These are phyloP conservation scores for Dryas integrifolia DNA, from an alignment of 331 rosid genomes.

Conservation along the genomic window DNA sequence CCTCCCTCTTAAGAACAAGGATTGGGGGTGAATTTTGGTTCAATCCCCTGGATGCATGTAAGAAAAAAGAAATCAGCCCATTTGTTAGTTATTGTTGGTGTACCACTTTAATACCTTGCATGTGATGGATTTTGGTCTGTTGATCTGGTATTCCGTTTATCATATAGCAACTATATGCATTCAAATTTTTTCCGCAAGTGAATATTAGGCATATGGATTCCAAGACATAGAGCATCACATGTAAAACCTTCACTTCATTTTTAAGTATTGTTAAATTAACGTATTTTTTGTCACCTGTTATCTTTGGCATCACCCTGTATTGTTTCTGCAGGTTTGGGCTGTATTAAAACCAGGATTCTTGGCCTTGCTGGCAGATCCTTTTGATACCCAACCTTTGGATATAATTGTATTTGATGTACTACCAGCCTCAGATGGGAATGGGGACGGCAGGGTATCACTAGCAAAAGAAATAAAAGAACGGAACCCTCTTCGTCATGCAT, in stretches of 20 bases:
- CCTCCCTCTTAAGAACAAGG: background rate
- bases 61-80: background rate
- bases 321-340: constrained; percentile 84
- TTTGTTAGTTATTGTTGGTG: background rate
- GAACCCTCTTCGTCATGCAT: constrained; percentile 87
- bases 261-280: background rate
- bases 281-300: background rate
- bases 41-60: background rate
- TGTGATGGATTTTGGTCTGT: background rate
- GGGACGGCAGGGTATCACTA: constrained; percentile 76
- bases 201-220: background rate
- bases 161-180: background rate
- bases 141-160: background rate
- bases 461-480: constrained; percentile 85
- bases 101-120: background rate
- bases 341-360: constrained; percentile 93
- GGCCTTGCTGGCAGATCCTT: constrained; percentile 90
- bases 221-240: background rate
- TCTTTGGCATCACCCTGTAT: constrained; percentile 7
- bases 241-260: background rate
- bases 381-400: constrained; percentile 85
- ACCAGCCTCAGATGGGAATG: constrained; percentile 90
- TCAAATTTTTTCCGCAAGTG: background rate
- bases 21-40: background rate
- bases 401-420: constrained; percentile 92